Evolutionary conservation across 1,284 basidiomycete genomes (phyloP).

Genomic region (Athelia sp.): DNA sequence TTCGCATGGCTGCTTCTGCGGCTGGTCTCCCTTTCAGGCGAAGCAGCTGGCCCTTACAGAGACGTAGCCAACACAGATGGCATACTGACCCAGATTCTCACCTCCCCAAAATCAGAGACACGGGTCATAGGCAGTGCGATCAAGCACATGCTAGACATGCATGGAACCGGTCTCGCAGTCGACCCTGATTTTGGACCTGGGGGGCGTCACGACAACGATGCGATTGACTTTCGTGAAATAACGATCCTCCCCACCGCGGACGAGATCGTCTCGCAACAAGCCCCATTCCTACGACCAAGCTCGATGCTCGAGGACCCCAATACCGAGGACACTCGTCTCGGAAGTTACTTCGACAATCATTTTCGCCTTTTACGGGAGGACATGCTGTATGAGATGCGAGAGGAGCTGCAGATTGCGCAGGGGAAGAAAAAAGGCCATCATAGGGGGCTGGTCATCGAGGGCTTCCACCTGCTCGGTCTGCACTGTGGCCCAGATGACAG

Average conservation of each 20-base stretch:
- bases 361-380: conserved; percentile 63
- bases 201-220: conserved; percentile 65
- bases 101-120: conserved; percentile 28
- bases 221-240: conserved; percentile 49
- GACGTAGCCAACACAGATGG: conserved; percentile 27
- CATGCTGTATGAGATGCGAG: conserved; percentile 58
- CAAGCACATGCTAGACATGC: conserved; percentile 33
- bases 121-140: conserved; percentile 35
- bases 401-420: conserved; percentile 45
- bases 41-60: conserved; percentile 31
- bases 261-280: conserved; percentile 40
- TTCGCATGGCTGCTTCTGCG: conserved; percentile 51
- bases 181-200: conserved; percentile 35
- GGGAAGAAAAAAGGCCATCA: conserved; percentile 37
- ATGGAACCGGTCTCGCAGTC: conserved; percentile 12
- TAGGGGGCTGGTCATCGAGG: conserved; percentile 37
- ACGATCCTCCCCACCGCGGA: conserved; percentile 55
- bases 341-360: conserved; percentile 56
- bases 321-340: conserved; percentile 29
- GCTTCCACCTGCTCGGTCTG: conserved; percentile 31
- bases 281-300: conserved; percentile 42
- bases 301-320: conserved; percentile 37
- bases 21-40: conserved; percentile 37
- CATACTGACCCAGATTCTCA: conserved; percentile 28
- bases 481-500: conserved; percentile 29